Percentiles rank a stretch among this genome's conserved stretches.
Evolutionary conservation across 345 rosid genomes (phyloP).

Genomic region (Excoecaria cochinchinensis): DNA sequence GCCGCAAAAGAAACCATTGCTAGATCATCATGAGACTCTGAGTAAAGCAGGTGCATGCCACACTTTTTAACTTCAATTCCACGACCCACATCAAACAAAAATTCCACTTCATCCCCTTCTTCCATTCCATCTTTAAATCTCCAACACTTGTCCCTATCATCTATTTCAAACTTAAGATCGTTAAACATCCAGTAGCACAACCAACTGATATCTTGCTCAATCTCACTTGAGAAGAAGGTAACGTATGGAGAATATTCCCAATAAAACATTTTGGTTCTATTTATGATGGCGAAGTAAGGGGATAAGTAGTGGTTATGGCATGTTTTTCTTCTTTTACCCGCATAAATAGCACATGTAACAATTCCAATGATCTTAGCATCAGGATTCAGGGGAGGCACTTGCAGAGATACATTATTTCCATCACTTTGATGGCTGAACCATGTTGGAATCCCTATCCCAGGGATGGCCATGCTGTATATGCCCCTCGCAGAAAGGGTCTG

Average conservation of each 20-base stretch:
- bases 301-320: too few relatives aligned
- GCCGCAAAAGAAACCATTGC: neutral
- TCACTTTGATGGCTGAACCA: slow-evolving; percentile 15
- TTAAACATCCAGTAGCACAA: slow-evolving; percentile 21
- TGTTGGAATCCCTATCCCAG: slow-evolving; percentile 3
- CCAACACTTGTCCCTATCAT: neutral
- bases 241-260: slow-evolving; percentile 13
- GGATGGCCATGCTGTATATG: slow-evolving; percentile 10
- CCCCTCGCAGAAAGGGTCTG: slow-evolving; percentile 11
- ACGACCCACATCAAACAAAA: slow-evolving; percentile 1
- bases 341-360: slow-evolving; percentile 3
- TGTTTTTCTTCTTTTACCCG: neutral
- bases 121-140: slow-evolving; percentile 1
- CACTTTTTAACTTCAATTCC: neutral
- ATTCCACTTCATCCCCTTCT: slow-evolving; percentile 12
- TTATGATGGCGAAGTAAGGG: neutral
- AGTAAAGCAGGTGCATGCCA: slow-evolving; percentile 11
- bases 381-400: slow-evolving; percentile 1
- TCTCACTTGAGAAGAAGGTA: neutral
- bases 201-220: slow-evolving; percentile 18
- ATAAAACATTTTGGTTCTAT: neutral
- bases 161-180: neutral
- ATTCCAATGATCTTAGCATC: neutral
- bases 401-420: neutral
- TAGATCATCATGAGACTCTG: neutral